These are phyloP conservation scores for Linanthus parryae DNA, from an alignment of 148 eudicot species.

Conservation along the genomic window DNA sequence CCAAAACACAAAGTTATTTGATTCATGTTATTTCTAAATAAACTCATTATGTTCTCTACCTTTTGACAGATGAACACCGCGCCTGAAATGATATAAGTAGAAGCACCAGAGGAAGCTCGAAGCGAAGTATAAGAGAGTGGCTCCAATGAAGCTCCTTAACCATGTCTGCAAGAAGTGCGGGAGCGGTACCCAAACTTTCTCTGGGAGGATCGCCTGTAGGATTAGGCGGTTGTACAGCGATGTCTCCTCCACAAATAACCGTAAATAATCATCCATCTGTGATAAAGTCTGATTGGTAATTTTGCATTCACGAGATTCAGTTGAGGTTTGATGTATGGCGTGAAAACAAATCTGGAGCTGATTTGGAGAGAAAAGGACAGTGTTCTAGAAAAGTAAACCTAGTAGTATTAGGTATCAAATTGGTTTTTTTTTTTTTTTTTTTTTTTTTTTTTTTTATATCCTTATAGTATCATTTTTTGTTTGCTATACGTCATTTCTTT, in stretches of 20 bases:
- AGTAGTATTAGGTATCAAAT: too few relatives aligned
- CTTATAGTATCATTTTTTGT: too few relatives aligned
- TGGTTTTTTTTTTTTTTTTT: too few relatives aligned
- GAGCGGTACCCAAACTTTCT: conserved; percentile 43
- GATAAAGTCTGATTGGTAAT: too few relatives aligned
- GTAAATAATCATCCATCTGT: conserved; percentile 25
- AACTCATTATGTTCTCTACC: conserved; percentile 33
- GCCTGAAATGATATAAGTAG: conserved; percentile 73
- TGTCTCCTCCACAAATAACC: conserved; percentile 46
- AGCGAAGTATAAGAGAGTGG: conserved; percentile 42
- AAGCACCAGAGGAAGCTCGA: conserved; percentile 84
- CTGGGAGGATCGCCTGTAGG: conserved; percentile 47
- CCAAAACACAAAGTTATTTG: too few relatives aligned
- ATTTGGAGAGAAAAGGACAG: too few relatives aligned
- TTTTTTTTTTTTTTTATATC: too few relatives aligned
- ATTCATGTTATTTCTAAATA: background rate
- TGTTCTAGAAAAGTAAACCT: too few relatives aligned
- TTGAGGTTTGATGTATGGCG: too few relatives aligned
- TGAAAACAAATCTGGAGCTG: too few relatives aligned
- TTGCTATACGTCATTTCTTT: too few relatives aligned
- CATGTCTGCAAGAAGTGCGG: conserved; percentile 74
- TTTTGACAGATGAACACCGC: conserved; percentile 72
- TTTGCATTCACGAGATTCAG: too few relatives aligned
- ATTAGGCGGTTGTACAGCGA: conserved; percentile 54
- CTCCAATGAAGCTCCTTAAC: conserved; percentile 80